Percentiles rank a stretch among this genome's conserved stretches.
These are phyloP conservation scores for Aureobasidium mangrovei DNA, from an alignment of 2,329 filamentous ascomycete genomes.

Conservation along the genomic window DNA sequence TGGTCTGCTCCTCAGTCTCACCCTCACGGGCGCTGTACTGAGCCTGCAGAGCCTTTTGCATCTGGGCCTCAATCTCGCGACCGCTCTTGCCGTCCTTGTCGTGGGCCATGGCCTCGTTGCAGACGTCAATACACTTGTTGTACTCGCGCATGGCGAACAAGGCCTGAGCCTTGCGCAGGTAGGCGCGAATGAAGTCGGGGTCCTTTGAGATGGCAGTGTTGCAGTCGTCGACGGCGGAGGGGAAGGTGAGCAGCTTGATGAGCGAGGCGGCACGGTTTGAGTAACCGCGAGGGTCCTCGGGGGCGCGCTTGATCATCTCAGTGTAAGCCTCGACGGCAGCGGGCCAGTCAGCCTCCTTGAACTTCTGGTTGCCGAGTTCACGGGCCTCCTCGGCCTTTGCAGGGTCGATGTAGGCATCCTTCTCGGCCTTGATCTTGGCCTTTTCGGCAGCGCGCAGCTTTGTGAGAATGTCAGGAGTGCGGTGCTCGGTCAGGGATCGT, in stretches of 20 bases:
- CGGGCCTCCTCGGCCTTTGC: slow-evolving; percentile 91
- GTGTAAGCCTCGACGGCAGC: slow-evolving; percentile 87
- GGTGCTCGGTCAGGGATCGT: slow-evolving; percentile 90
- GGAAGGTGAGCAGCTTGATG: slow-evolving; percentile 94
- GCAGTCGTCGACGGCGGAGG: slow-evolving; percentile 86
- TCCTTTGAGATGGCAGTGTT: slow-evolving; percentile 86
- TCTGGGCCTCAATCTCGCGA: slow-evolving; percentile 86
- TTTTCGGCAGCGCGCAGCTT: slow-evolving; percentile 92
- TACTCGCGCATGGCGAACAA: slow-evolving; percentile 98
- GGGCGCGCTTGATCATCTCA: slow-evolving; percentile 94
- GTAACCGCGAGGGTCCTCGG: slow-evolving; percentile 87
- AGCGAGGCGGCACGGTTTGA: slow-evolving; percentile 95
- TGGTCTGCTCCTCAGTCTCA: slow-evolving; percentile 85
- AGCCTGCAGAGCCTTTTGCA: slow-evolving; percentile 81
- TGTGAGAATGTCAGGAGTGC: slow-evolving; percentile 83
- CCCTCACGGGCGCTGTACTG: slow-evolving; percentile 89
- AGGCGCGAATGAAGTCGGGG: slow-evolving; percentile 85
- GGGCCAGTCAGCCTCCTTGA: slow-evolving; percentile 94
- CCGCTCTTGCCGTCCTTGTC: slow-evolving; percentile 74
- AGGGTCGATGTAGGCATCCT: slow-evolving; percentile 76
- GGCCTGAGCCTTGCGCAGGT: slow-evolving; percentile 91
- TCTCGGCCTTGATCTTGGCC: slow-evolving; percentile 66
- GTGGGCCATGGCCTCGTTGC: slow-evolving; percentile 67
- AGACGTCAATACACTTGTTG: slow-evolving; percentile 86
- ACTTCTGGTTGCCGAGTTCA: slow-evolving; percentile 89